phyloP scores from a whole-genome alignment of 495 filamentous ascomycete genomes.

The Hypoxylon lienhwacheense region DNA sequence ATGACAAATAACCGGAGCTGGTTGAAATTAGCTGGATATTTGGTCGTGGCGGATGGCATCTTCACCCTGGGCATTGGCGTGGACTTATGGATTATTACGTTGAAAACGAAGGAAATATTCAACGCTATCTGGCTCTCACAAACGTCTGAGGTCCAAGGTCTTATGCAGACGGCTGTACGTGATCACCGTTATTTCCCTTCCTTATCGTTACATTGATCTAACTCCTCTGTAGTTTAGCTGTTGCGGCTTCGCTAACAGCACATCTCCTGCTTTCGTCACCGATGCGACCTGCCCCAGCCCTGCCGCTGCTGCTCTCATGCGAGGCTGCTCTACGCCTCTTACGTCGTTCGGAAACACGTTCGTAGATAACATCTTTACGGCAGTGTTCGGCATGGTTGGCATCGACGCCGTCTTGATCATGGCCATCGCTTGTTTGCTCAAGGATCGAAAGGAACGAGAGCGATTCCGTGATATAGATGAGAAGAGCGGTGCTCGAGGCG shows the following conservation, averaged over 20 bases:
- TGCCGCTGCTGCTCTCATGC: constrained; percentile 64
- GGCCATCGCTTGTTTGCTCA: constrained; percentile 67
- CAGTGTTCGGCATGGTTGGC: constrained; percentile 72
- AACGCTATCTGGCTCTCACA: constrained; percentile 58
- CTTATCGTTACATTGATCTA: constrained; percentile 7
- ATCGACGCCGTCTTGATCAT: constrained; percentile 65
- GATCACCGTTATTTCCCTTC: not conserved
- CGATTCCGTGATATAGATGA: constrained; percentile 72
- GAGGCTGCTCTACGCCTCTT: constrained; percentile 65
- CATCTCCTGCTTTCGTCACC: constrained; percentile 63
- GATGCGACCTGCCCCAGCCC: constrained; percentile 63
- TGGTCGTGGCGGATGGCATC: constrained; percentile 60
- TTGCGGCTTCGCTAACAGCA: constrained; percentile 72
- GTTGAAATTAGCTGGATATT: constrained; percentile 61
- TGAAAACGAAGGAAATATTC: constrained; percentile 62
- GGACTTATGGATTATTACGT: constrained; percentile 68
- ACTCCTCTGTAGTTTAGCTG: constrained; percentile 61
- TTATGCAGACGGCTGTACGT: constrained; percentile 67
- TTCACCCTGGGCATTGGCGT: constrained; percentile 69
- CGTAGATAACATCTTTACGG: constrained; percentile 72
- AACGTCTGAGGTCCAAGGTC: constrained; percentile 52
- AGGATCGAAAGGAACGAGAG: constrained; percentile 70
- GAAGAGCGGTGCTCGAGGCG: constrained; percentile 59
- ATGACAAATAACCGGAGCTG: constrained; percentile 58
- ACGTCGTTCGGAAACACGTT: constrained; percentile 65